Evolutionary conservation across 2,329 filamentous ascomycete genomes (phyloP).

Genomic region (Raffaelea arxii): DNA sequence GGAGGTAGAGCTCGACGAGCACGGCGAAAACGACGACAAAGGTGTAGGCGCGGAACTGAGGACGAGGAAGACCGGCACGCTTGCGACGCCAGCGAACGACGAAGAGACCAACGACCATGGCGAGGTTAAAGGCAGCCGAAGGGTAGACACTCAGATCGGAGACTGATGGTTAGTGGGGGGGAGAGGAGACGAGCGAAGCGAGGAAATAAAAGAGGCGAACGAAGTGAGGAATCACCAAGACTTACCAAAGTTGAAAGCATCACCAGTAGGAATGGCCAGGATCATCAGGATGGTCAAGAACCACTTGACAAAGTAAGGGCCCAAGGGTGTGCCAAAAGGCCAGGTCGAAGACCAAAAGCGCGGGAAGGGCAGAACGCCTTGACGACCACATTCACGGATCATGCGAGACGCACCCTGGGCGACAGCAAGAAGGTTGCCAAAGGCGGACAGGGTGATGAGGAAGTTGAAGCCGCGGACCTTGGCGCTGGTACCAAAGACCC

Average conservation of each 20-base stretch:
- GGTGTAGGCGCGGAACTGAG: conserved; percentile 51
- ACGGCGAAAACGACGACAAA: conserved; percentile 48
- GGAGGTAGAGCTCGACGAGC: conserved; percentile 47
- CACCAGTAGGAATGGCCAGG: conserved; percentile 48
- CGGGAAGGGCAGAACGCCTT: conserved; percentile 50
- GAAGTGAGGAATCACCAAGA: neutral
- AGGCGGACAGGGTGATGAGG: conserved; percentile 45
- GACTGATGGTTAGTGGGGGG: conserved; percentile 26
- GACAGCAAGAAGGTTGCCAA: conserved; percentile 47
- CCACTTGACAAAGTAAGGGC: conserved; percentile 49
- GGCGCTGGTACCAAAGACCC: conserved; percentile 40
- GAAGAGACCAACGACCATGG: conserved; percentile 47
- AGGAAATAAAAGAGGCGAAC: too few relatives aligned
- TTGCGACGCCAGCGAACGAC: conserved; percentile 45
- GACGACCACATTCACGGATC: conserved; percentile 50
- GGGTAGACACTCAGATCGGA: conserved; percentile 52
- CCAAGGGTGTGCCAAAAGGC: conserved; percentile 53
- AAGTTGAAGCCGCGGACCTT: conserved; percentile 45
- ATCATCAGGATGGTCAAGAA: conserved; percentile 48
- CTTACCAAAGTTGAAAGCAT: conserved; percentile 52
- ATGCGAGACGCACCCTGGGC: conserved; percentile 44
- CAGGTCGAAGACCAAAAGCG: conserved; percentile 50
- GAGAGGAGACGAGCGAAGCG: neutral
- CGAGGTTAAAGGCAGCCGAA: conserved; percentile 43
- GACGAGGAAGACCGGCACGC: conserved; percentile 33